Conservation (phyloP, 1,139 yeast genomes). For the Debaryomyces udenii region DNA sequence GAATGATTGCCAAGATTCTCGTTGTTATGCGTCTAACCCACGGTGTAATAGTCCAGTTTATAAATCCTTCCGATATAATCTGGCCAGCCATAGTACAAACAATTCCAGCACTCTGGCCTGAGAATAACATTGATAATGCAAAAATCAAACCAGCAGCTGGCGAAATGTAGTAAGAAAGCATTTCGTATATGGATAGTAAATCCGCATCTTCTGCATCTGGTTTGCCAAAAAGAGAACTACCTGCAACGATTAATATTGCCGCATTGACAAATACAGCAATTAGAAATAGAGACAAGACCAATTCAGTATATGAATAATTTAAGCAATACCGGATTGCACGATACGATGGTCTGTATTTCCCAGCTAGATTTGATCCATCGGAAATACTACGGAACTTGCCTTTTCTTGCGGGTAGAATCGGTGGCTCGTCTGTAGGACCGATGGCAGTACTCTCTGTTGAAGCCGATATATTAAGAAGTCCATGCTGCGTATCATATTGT, state of each 20-base stretch:
- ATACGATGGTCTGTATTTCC: constrained; percentile 62
- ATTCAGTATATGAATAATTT: constrained; percentile 65
- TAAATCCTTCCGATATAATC: constrained; percentile 77
- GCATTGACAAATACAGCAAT: constrained; percentile 78
- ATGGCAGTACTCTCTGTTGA: constrained; percentile 12
- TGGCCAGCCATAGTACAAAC: constrained; percentile 85
- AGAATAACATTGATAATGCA: constrained; percentile 72
- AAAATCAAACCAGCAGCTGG: constrained; percentile 73
- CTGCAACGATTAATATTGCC: constrained; percentile 73
- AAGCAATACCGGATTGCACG: constrained; percentile 69
- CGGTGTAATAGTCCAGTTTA: constrained; percentile 72
- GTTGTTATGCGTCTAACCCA: constrained; percentile 73
- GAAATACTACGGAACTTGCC: constrained; percentile 37
- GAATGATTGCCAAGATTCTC: constrained; percentile 70
- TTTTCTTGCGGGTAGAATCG: constrained; percentile 27
- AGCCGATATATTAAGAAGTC: constrained; percentile 21
- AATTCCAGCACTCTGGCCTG: constrained; percentile 82
- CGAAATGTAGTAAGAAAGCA: constrained; percentile 61
- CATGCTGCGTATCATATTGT: constrained; percentile 60
- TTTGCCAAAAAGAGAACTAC: constrained; percentile 63
- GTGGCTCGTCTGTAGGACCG: constrained; percentile 3
- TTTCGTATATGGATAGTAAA: constrained; percentile 68
- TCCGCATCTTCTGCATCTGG: constrained; percentile 72
- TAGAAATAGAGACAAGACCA: constrained; percentile 64
- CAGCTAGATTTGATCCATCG: constrained; percentile 36